A percentile compares a stretch with the other conserved stretches of the same genome.
Conservation (phyloP, 2,329 filamentous ascomycete species). For the Pseudogymnoascus sp. region DNA sequence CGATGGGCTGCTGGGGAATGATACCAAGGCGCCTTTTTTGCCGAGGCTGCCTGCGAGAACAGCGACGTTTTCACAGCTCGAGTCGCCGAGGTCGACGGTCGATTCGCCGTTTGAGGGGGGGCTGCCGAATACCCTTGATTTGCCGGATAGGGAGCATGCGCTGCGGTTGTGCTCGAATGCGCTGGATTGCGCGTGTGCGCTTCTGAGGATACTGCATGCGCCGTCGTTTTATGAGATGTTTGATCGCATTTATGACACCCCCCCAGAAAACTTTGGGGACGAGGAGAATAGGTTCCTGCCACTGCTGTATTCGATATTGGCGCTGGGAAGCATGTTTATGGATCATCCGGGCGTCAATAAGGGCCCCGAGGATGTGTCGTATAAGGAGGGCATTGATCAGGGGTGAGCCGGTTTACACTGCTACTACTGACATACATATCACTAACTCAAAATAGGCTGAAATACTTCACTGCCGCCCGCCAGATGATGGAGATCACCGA, state of each 20-base stretch:
- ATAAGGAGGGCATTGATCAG: slow-evolving; percentile 45
- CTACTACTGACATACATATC: background rate
- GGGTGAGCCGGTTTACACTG: slow-evolving; percentile 39
- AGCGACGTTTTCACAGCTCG: slow-evolving; percentile 40
- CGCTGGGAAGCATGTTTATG: slow-evolving; percentile 64
- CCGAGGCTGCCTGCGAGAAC: slow-evolving; percentile 34
- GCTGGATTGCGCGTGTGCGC: slow-evolving; percentile 47
- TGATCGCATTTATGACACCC: slow-evolving; percentile 66
- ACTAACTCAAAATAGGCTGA: slow-evolving; percentile 42
- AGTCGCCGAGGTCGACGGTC: slow-evolving; percentile 23
- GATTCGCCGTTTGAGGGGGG: slow-evolving; percentile 25
- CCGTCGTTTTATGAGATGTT: slow-evolving; percentile 73
- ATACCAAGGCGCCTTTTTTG: slow-evolving; percentile 50
- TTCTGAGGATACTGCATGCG: slow-evolving; percentile 65
- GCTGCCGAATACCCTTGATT: slow-evolving; percentile 40
- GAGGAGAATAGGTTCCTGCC: slow-evolving; percentile 63
- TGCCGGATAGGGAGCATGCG: slow-evolving; percentile 57
- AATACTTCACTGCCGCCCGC: slow-evolving; percentile 64
- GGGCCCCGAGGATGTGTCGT: slow-evolving; percentile 34
- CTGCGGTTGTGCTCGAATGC: slow-evolving; percentile 46
- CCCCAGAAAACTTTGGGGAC: slow-evolving; percentile 51
- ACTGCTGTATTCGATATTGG: slow-evolving; percentile 60
- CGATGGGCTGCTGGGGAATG: slow-evolving; percentile 60
- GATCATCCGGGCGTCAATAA: slow-evolving; percentile 46
- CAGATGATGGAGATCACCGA: slow-evolving; percentile 58